These are phyloP conservation scores for Arthrinium phaeospermum DNA, from an alignment of 2,329 filamentous ascomycete genomes.

Conservation along the genomic window DNA sequence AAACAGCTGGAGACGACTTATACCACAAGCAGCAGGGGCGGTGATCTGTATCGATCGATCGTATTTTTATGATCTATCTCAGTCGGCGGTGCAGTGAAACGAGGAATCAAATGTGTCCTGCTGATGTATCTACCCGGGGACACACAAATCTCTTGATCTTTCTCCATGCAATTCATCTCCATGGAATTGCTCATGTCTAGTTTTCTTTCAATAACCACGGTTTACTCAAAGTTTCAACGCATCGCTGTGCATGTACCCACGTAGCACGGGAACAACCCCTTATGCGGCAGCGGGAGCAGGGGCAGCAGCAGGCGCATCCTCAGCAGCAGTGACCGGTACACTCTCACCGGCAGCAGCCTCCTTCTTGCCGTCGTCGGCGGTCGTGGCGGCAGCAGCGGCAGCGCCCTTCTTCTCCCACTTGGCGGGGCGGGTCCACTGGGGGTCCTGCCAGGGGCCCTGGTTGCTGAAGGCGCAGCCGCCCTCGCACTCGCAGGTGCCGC, in stretches of 20 bases:
- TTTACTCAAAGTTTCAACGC: slow-evolving; percentile 1
- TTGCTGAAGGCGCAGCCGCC: slow-evolving; percentile 72
- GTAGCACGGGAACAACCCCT: not conserved
- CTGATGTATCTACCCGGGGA: slow-evolving; percentile 11
- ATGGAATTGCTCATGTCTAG: not conserved
- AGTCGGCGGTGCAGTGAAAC: slow-evolving; percentile 5
- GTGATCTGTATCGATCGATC: not conserved
- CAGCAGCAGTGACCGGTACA: slow-evolving; percentile 36
- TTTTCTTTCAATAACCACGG: not conserved
- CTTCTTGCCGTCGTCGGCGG: slow-evolving; percentile 33
- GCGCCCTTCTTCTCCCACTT: slow-evolving; percentile 63
- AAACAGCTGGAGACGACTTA: not conserved
- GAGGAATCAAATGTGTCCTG: slow-evolving; percentile 8
- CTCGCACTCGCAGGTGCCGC: slow-evolving; percentile 68
- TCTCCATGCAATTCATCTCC: not conserved
- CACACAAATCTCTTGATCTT: slow-evolving; percentile 8
- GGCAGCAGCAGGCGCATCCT: slow-evolving; percentile 42
- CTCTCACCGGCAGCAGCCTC: slow-evolving; percentile 39
- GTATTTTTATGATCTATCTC: slow-evolving; percentile 13
- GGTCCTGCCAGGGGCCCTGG: slow-evolving; percentile 85
- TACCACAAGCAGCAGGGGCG: not conserved
- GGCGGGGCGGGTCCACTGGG: slow-evolving; percentile 65
- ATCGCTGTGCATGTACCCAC: not conserved
- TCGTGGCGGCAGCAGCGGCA: slow-evolving; percentile 45
- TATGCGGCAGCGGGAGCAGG: slow-evolving; percentile 33